Conservation (phyloP, 208 protist species). For the Trypanosoma cruzi region DNA sequence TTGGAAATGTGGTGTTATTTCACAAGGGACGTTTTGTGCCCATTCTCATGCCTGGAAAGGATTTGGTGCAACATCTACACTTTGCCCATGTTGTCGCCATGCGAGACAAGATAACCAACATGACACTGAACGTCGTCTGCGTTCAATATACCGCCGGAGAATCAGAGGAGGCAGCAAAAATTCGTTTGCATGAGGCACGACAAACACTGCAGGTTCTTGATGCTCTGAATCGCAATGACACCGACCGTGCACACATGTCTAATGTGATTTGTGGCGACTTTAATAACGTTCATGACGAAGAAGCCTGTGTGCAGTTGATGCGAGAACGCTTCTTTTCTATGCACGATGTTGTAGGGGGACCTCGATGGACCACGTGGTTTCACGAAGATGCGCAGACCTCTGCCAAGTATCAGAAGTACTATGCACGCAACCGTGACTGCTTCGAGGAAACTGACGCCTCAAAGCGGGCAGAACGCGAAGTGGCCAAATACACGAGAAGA, state of each 20-base stretch:
- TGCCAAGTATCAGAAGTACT: slow-evolving; percentile 42
- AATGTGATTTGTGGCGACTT: slow-evolving; percentile 75
- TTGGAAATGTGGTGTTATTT: slow-evolving; percentile 87
- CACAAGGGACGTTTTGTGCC: slow-evolving; percentile 89
- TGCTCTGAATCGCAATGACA: slow-evolving; percentile 52
- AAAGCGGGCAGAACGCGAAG: slow-evolving; percentile 44
- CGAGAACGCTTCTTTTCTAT: slow-evolving; percentile 75
- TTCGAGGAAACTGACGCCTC: slow-evolving; percentile 34
- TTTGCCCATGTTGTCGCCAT: slow-evolving; percentile 77
- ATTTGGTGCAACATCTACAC: slow-evolving; percentile 58
- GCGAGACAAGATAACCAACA: slow-evolving; percentile 85
- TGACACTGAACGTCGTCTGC: slow-evolving; percentile 68
- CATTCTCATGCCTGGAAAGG: slow-evolving; percentile 73
- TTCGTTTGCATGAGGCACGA: slow-evolving; percentile 58
- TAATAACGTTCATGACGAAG: slow-evolving; percentile 77
- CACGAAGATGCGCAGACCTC: slow-evolving; percentile 36
- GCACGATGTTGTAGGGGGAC: slow-evolving; percentile 82
- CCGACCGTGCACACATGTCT: slow-evolving; percentile 66
- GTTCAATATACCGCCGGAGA: slow-evolving; percentile 80
- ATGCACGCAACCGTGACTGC: slow-evolving; percentile 38
- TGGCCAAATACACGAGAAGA: slow-evolving; percentile 37
- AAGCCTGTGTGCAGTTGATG: slow-evolving; percentile 71
- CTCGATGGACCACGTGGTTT: slow-evolving; percentile 83
- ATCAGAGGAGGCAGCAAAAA: slow-evolving; percentile 43
- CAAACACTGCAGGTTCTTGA: slow-evolving; percentile 73